Conservation (phyloP, 192 early-diverging fungal species). For the Coemansia sp. region DNA sequence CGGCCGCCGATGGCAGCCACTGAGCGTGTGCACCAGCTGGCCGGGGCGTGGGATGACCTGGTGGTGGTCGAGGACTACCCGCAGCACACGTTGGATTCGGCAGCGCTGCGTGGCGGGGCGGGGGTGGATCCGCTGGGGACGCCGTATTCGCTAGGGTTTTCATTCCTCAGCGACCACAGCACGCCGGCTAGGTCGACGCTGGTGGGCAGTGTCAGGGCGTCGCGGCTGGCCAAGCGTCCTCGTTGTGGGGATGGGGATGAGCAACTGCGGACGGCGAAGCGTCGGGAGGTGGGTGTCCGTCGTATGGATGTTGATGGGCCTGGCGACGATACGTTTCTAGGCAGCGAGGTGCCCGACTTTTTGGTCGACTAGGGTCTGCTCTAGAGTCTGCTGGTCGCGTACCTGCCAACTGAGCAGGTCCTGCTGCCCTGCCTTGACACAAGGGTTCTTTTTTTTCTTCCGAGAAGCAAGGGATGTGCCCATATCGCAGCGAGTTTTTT, state of each 20-base stretch:
- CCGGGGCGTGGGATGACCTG: slow-evolving; percentile 16
- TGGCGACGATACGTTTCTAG: not conserved
- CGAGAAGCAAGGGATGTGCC: no score
- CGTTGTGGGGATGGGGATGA: not conserved
- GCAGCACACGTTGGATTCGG: not conserved
- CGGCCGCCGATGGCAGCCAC: not conserved
- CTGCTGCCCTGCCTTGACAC: no score
- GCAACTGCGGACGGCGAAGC: not conserved
- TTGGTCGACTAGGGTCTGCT: slow-evolving; percentile 1
- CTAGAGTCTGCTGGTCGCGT: no score
- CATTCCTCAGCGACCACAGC: slow-evolving; percentile 3
- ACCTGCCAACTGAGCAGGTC: no score
- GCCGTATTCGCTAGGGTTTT: slow-evolving; percentile 1
- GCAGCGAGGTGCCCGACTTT: slow-evolving; percentile 7
- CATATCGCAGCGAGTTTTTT: no score
- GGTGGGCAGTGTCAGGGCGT: not conserved
- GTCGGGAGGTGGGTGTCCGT: not conserved
- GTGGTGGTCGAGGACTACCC: slow-evolving; percentile 4
- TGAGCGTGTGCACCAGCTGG: slow-evolving; percentile 14
- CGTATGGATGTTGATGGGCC: not conserved
- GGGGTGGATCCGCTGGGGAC: not conserved
- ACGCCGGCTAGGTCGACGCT: no score
- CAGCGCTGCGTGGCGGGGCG: no score
- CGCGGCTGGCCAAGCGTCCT: no score
- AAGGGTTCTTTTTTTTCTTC: no score